These are phyloP conservation scores for Arabidopsis lyrata DNA, from an alignment of 441 rosid species.

Conservation along the genomic window DNA sequence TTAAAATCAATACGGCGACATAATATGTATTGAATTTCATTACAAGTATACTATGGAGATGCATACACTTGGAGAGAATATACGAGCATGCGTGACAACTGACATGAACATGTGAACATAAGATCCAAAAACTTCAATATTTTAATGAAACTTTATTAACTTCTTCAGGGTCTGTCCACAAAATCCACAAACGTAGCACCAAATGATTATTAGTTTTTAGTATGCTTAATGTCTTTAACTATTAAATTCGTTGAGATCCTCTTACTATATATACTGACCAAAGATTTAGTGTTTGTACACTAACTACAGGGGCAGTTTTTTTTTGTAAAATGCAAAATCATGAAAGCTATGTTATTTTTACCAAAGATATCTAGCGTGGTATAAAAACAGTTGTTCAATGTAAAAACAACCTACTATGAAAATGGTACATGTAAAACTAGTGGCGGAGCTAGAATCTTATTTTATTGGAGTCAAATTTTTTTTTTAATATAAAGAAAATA, in stretches of 20 bases:
- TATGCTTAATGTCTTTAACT: background rate
- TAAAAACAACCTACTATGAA: background rate
- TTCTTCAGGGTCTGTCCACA: conserved; percentile 24
- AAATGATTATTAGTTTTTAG: background rate
- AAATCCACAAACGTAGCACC: conserved; percentile 4
- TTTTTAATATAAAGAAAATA: too few relatives aligned
- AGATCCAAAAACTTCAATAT: conserved; percentile 33
- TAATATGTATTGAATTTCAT: conserved; percentile 9
- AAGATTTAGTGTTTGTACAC: too few relatives aligned
- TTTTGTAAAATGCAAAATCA: too few relatives aligned
- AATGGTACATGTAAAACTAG: background rate
- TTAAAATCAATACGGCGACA: background rate
- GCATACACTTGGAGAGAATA: conserved; percentile 31
- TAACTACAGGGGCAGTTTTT: background rate
- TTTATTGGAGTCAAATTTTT: too few relatives aligned
- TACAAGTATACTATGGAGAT: conserved; percentile 24
- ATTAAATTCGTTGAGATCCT: background rate
- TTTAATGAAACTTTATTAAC: conserved; percentile 16
- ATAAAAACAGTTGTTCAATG: background rate
- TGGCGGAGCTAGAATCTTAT: too few relatives aligned
- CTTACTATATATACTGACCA: too few relatives aligned
- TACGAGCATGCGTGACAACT: conserved; percentile 38
- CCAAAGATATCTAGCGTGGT: background rate
- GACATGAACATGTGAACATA: conserved; percentile 40
- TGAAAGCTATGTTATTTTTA: background rate